Conservation (phyloP, 768 basidiomycete species). For the Auricularia cornea region DNA sequence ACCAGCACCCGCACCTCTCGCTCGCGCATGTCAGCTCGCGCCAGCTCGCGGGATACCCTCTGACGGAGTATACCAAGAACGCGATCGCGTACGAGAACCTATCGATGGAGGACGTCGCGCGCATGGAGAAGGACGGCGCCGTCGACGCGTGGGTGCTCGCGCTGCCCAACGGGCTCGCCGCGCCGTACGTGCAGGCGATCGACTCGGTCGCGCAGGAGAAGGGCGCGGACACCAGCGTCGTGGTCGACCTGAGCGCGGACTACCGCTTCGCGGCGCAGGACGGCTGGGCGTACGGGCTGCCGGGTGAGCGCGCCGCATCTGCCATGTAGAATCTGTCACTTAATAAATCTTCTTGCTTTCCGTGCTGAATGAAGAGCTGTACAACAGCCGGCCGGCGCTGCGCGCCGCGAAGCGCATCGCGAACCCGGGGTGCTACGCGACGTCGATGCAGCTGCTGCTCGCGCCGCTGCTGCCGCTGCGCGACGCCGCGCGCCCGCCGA, state of each 20-base stretch:
- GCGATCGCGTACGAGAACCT: constrained; percentile 73
- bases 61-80: constrained; percentile 76
- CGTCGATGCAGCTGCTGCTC: constrained; percentile 82
- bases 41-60: constrained; percentile 73
- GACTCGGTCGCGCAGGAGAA: constrained; percentile 64
- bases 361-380: constrained; percentile 58
- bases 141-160: constrained; percentile 99
- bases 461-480: constrained; percentile 80
- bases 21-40: constrained; percentile 96
- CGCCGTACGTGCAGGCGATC: constrained; percentile 93
- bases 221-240: constrained; percentile 45
- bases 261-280: constrained; percentile 73
- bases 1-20: constrained; percentile 78
- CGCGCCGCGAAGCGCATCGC: constrained; percentile 76
- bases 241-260: constrained; percentile 92
- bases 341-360: constrained; percentile 26
- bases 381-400: constrained; percentile 55
- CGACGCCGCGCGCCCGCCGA: constrained; percentile 46
- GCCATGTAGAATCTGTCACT: constrained; percentile 10
- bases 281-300: constrained; percentile 95
- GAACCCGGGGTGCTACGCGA: constrained; percentile 97
- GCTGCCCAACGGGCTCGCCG: constrained; percentile 93
- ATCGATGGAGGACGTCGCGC: constrained; percentile 65
- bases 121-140: constrained; percentile 80
- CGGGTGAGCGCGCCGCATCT: constrained; percentile 61